Conservation (phyloP, 345 rosid genomes). For the Mangifera indica region DNA sequence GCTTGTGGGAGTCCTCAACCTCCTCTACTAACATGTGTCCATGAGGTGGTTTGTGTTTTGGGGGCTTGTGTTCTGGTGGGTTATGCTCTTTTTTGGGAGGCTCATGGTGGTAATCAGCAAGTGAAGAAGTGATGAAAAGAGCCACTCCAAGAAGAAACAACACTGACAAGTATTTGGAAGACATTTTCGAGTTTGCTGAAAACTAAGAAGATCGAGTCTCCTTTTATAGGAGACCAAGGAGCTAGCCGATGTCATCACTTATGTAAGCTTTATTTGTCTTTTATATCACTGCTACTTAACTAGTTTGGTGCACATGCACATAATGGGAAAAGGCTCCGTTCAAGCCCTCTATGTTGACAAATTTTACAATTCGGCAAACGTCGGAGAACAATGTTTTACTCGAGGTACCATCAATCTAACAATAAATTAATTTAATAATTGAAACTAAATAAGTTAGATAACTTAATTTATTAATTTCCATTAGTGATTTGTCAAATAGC, state of each 20-base stretch:
- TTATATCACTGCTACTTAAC: neutral
- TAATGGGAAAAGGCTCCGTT: neutral
- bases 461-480: too few relatives aligned
- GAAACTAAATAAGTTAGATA: too few relatives aligned
- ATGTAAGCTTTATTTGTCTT: neutral
- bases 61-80: constrained; percentile 18
- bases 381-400: too few relatives aligned
- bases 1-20: constrained; percentile 21
- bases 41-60: constrained; percentile 15
- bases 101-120: constrained; percentile 13
- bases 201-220: neutral
- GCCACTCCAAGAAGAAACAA: constrained; percentile 17
- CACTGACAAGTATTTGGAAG: constrained; percentile 9
- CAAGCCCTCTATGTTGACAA: neutral
- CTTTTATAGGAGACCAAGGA: constrained; percentile 6
- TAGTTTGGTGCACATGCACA: too few relatives aligned
- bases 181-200: constrained; percentile 11
- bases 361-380: neutral
- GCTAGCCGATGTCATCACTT: neutral
- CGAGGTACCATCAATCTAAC: too few relatives aligned
- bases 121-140: constrained; percentile 11
- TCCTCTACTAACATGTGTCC: constrained; percentile 20
- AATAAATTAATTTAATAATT: too few relatives aligned
- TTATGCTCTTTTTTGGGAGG: constrained; percentile 14
- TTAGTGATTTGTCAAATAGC: too few relatives aligned